A percentile compares a stretch with the other conserved stretches of the same genome.
phyloP scores from a whole-genome alignment of 140 eudicot genomes.

The Anethum foeniculum region DNA sequence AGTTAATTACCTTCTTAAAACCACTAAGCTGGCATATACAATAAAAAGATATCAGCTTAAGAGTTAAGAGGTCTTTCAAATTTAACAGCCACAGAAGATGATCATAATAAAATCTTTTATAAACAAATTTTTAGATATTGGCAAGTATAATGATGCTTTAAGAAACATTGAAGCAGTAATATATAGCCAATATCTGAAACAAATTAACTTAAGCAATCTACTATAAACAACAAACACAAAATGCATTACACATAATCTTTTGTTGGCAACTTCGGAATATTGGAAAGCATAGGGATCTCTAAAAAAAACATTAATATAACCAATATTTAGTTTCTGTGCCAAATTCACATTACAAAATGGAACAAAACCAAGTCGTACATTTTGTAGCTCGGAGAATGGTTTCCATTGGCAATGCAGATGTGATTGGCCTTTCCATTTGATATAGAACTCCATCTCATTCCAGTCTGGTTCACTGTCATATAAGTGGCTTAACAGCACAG shows the following conservation, averaged over 20 bases:
- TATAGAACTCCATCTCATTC: slow-evolving; percentile 74
- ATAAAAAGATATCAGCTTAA: neutral
- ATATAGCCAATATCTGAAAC: neutral
- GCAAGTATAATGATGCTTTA: neutral
- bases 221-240: neutral
- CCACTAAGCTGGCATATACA: slow-evolving; percentile 82
- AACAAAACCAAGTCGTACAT: slow-evolving; percentile 35
- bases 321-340: neutral
- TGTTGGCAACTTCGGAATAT: neutral
- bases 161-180: neutral
- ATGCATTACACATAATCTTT: neutral
- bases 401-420: slow-evolving; percentile 98
- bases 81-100: neutral
- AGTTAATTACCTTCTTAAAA: slow-evolving; percentile 87
- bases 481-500: slow-evolving; percentile 60
- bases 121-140: neutral
- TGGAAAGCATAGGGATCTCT: neutral
- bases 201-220: neutral
- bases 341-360: neutral
- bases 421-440: slow-evolving; percentile 99
- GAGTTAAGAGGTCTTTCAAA: neutral
- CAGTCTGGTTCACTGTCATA: slow-evolving; percentile 87
- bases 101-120: neutral
- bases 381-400: slow-evolving; percentile 75
- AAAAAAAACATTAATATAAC: neutral